phyloP scores from a whole-genome alignment of 345 rosid species.

The Draba incana region DNA sequence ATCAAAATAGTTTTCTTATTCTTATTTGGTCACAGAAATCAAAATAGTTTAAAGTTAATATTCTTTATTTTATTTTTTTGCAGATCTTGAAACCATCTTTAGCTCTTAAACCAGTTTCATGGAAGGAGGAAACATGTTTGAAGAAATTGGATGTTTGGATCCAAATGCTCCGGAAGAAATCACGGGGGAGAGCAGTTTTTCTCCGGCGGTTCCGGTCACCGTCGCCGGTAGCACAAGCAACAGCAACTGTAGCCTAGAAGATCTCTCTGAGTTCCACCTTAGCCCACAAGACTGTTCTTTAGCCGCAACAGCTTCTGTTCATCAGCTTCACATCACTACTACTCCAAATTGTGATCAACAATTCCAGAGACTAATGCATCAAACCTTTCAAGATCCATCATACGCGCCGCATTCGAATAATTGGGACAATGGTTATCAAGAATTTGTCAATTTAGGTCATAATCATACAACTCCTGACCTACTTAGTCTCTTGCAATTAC shows the following conservation, averaged over 20 bases:
- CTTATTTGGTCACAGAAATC: neutral
- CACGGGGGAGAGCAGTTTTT: conserved; percentile 37
- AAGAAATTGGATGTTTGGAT: conserved; percentile 57
- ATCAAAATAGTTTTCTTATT: neutral
- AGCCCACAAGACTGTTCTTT: conserved; percentile 37
- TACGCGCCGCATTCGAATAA: conserved; percentile 23
- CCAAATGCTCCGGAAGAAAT: conserved; percentile 47
- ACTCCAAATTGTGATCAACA: conserved; percentile 31
- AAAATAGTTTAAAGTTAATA: neutral
- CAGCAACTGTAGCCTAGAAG: conserved; percentile 48
- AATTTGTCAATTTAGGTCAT: conserved; percentile 31
- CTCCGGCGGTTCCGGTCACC: conserved; percentile 27
- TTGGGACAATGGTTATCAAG: conserved; percentile 48
- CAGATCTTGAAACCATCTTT: conserved; percentile 18
- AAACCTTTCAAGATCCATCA: conserved; percentile 33
- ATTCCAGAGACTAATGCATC: conserved; percentile 39
- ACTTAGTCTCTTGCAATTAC: conserved; percentile 61
- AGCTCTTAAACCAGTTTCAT: conserved; percentile 15
- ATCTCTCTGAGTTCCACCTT: conserved; percentile 49
- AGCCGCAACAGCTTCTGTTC: conserved; percentile 44
- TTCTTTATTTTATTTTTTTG: conserved; percentile 1
- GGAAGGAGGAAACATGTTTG: conserved; percentile 45
- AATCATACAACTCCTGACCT: conserved; percentile 59
- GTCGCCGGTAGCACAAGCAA: conserved; percentile 41
- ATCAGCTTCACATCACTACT: conserved; percentile 47